phyloP scores from a whole-genome alignment of 257 asterid species.

The Jasminum sambac region DNA sequence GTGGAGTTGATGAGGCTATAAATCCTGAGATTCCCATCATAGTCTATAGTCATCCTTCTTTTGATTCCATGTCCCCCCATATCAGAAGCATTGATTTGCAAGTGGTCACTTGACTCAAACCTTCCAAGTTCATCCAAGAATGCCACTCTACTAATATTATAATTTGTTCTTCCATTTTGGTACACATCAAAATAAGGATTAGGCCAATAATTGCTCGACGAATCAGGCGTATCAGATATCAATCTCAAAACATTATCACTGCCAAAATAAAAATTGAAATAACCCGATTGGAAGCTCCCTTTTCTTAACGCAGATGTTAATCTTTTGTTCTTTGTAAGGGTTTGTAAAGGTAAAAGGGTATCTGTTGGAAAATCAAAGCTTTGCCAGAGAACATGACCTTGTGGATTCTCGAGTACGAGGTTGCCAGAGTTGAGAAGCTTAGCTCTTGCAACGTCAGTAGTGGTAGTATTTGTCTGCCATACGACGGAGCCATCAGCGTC shows the following conservation, averaged over 20 bases:
- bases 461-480: conserved; percentile 32
- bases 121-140: conserved; percentile 27
- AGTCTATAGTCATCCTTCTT: conserved; percentile 35
- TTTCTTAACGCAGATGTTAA: conserved; percentile 29
- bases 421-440: conserved; percentile 33
- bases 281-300: conserved; percentile 32
- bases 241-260: conserved; percentile 34
- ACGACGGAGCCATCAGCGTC: conserved; percentile 35
- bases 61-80: conserved; percentile 32
- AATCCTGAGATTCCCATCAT: conserved; percentile 43
- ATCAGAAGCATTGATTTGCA: conserved; percentile 26
- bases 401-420: conserved; percentile 24
- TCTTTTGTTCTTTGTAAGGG: conserved; percentile 31
- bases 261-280: conserved; percentile 36
- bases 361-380: conserved; percentile 39
- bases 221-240: conserved; percentile 42
- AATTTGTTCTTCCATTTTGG: conserved; percentile 27
- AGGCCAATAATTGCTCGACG: conserved; percentile 40
- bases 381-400: conserved; percentile 31
- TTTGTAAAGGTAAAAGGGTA: conserved; percentile 38
- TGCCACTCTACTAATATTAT: conserved; percentile 36
- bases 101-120: conserved; percentile 33
- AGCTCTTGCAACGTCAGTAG: conserved; percentile 11
- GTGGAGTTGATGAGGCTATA: conserved; percentile 34
- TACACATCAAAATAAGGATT: conserved; percentile 10